Evolutionary conservation across 768 basidiomycete species (phyloP).

Genomic region (Leccinum imitatum): DNA sequence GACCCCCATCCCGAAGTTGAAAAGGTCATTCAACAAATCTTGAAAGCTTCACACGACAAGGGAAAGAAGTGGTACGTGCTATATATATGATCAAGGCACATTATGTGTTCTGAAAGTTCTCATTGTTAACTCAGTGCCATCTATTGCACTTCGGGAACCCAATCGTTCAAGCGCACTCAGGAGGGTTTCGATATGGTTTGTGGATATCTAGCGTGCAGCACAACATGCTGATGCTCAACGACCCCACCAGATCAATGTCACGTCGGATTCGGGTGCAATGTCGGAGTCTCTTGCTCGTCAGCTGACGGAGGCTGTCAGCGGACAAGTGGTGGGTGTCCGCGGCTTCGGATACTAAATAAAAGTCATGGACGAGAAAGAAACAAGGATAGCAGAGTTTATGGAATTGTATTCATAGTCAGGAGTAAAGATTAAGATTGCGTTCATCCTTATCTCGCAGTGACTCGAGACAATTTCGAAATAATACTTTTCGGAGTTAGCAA

Average conservation of each 20-base stretch:
- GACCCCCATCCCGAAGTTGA: slow-evolving; percentile 68
- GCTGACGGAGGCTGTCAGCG: slow-evolving; percentile 23
- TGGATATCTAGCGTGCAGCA: slow-evolving; percentile 4
- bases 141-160: slow-evolving; percentile 46
- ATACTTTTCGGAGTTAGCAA: background rate
- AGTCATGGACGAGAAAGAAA: background rate
- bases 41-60: slow-evolving; percentile 46
- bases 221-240: background rate
- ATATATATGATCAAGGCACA: background rate
- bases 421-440: background rate
- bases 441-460: background rate
- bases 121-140: slow-evolving; percentile 39
- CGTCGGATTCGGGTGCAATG: slow-evolving; percentile 45
- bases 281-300: slow-evolving; percentile 32
- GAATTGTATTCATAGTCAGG: background rate
- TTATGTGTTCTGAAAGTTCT: background rate
- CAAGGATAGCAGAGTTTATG: background rate
- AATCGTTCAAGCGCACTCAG: slow-evolving; percentile 42
- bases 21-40: slow-evolving; percentile 53
- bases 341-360: slow-evolving; percentile 14
- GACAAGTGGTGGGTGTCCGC: slow-evolving; percentile 4
- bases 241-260: slow-evolving; percentile 47
- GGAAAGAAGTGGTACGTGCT: slow-evolving; percentile 64
- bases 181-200: slow-evolving; percentile 55
- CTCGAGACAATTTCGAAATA: background rate